Evolutionary conservation across 179 eudicot genomes (phyloP).

Genomic region (Pouteria campechiana): DNA sequence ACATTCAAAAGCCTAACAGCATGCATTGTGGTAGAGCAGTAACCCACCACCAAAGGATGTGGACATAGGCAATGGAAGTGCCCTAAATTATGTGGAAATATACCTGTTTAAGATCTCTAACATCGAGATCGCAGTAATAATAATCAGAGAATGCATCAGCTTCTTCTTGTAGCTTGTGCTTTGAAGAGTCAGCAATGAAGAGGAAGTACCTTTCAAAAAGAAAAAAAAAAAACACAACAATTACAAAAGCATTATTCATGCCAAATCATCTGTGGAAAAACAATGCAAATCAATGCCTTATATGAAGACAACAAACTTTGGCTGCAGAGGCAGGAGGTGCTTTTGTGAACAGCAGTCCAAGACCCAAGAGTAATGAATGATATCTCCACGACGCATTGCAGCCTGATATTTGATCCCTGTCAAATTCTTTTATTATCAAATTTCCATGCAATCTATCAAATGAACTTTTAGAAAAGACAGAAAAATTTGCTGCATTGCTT

Average conservation of each 20-base stretch:
- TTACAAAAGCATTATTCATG: neutral
- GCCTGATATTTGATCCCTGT: conserved; percentile 91
- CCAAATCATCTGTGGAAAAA: neutral
- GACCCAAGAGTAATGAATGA: conserved; percentile 84
- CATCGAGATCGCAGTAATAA: conserved; percentile 60
- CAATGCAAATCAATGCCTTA: neutral
- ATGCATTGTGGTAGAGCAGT: no score
- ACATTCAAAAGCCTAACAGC: no score
- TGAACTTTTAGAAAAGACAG: neutral
- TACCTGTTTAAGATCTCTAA: conserved; percentile 64
- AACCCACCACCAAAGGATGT: no score
- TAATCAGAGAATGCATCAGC: conserved; percentile 79
- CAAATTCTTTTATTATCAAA: neutral
- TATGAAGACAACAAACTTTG: conserved; percentile 26
- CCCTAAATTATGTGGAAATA: neutral
- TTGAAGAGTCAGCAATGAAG: conserved; percentile 59
- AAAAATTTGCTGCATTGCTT: neutral
- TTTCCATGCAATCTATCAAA: no score
- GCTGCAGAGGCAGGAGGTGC: conserved; percentile 76
- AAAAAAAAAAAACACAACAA: neutral
- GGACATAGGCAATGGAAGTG: no score
- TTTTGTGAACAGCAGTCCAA: conserved; percentile 69
- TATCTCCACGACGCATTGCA: conserved; percentile 71
- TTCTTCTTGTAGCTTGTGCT: conserved; percentile 63
- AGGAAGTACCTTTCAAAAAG: conserved; percentile 41